phyloP scores from a whole-genome alignment of 208 protist species.

The Leishmania lainsoni region DNA sequence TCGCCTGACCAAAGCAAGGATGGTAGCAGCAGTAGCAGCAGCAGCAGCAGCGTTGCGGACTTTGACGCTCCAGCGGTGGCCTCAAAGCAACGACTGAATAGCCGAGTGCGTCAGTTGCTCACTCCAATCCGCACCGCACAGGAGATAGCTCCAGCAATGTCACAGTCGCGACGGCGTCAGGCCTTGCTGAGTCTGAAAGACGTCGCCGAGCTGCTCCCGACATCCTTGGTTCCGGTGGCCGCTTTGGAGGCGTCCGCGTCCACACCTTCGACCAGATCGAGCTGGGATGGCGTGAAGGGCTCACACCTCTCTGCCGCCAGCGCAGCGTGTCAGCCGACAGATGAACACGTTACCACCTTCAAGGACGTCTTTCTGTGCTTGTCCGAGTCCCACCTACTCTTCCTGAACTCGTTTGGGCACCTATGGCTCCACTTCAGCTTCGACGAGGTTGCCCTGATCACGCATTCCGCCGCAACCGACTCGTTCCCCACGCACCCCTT shows the following conservation, averaged over 20 bases:
- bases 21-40: neutral
- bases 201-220: neutral
- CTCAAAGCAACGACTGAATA: neutral
- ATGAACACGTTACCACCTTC: constrained; percentile 26
- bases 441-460: constrained; percentile 40
- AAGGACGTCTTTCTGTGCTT: constrained; percentile 44
- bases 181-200: neutral
- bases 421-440: constrained; percentile 35
- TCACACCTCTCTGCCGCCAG: constrained; percentile 10
- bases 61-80: neutral
- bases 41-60: neutral
- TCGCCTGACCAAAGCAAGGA: neutral
- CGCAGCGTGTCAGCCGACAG: neutral
- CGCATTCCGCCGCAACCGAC: constrained; percentile 28
- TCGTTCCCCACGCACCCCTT: constrained; percentile 12
- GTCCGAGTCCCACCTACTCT: constrained; percentile 42
- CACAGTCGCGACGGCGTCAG: neutral
- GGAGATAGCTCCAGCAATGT: neutral
- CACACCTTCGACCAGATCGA: neutral
- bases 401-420: constrained; percentile 49
- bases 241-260: neutral
- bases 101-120: neutral
- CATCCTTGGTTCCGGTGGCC: neutral
- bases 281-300: constrained; percentile 39
- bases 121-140: constrained; percentile 2